A percentile compares a stretch with the other conserved stretches of the same genome.
phyloP scores from a whole-genome alignment of 1,284 basidiomycete genomes.

The Pseudozyma sp. region DNA sequence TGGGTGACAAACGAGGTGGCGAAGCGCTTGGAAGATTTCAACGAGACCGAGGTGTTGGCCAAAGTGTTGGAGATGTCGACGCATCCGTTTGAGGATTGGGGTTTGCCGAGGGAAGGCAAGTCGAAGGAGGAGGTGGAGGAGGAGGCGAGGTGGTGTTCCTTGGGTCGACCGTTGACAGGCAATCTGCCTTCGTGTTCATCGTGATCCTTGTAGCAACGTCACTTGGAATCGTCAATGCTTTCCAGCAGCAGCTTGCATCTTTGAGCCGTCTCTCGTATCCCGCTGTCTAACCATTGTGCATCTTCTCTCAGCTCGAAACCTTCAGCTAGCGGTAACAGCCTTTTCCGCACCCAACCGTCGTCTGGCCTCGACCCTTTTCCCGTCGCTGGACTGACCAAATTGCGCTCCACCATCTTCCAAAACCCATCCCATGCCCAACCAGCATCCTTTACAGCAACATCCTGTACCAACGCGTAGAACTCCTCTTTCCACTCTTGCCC shows the following conservation, averaged over 20 bases:
- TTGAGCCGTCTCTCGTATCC: slow-evolving; percentile 10
- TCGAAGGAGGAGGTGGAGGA: slow-evolving; percentile 72
- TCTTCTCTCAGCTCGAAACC: slow-evolving; percentile 25
- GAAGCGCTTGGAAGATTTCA: slow-evolving; percentile 50
- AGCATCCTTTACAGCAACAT: slow-evolving; percentile 54
- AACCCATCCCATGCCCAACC: slow-evolving; percentile 67
- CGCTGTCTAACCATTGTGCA: slow-evolving; percentile 13
- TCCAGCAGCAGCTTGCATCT: slow-evolving; percentile 18
- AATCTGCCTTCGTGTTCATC: slow-evolving; percentile 64
- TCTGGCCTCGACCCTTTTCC: slow-evolving; percentile 7
- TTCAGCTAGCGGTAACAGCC: slow-evolving; percentile 13
- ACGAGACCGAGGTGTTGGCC: slow-evolving; percentile 60
- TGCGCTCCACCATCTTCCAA: slow-evolving; percentile 60
- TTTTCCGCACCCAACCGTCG: slow-evolving; percentile 13
- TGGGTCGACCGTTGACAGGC: slow-evolving; percentile 50
- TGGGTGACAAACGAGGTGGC: slow-evolving; percentile 65
- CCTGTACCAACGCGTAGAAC: slow-evolving; percentile 51
- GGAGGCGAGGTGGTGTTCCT: slow-evolving; percentile 71
- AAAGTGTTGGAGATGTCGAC: slow-evolving; percentile 60
- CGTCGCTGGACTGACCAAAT: slow-evolving; percentile 29
- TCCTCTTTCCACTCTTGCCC: slow-evolving; percentile 42
- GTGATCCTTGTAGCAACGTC: slow-evolving; percentile 7
- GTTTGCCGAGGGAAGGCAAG: slow-evolving; percentile 50
- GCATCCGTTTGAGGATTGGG: slow-evolving; percentile 58
- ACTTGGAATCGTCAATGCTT: not conserved